Base-by-base conservation (phyloP, 1,284 basidiomycete species). In the Trichosporon ovoides region DNA sequence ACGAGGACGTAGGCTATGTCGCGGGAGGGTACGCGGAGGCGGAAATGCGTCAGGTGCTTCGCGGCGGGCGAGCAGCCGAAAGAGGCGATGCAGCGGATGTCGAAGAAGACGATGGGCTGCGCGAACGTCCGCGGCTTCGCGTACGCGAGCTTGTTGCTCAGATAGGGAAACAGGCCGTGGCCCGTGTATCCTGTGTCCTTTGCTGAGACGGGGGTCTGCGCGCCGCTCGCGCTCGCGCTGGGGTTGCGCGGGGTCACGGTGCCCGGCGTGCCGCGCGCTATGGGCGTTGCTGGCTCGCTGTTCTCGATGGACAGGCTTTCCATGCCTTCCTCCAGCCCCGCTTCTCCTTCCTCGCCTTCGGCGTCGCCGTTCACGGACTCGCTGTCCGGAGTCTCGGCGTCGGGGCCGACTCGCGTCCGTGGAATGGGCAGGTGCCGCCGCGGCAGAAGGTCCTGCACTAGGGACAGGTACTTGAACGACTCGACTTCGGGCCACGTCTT, bases 71-170 rank as follows among this genome's bases (percentile, higher is more conserved):
- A 67, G 12, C 66, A 61, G 1, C 75, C 73, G 38, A 79, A 71
- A n/a, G 66, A 59, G 1, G 75, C 68, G 3, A 79, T 55, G 60
- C 77, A 78, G 12, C 69, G 62, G 28, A 77, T 72, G 59, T 78
- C 76, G 65, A 78, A 78, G 54, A 79, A 78, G 37, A 79, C 77
- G 57, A 79, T 77, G 1, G 78, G 78, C 57, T 79, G 77, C 19
- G 78, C 78, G 57, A 79, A 79, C 3, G 70, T 68, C 56, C 74
- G 75, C 7, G 77, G 76, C 58, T 67, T 70, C 3, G 64, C 60
- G 50, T 62, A 57, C 16, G 65, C 65, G 53, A 78, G 55, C 33
- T 68, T 67, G 22, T 72, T 71, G 31, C 67, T 66, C 3, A 79
- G 61, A 59, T 74, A 78, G 0, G 72, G 71, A 52, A 79, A 75